These are phyloP conservation scores for Yarrowia sp. DNA, from an alignment of 805 yeast genomes.

Conservation along the genomic window DNA sequence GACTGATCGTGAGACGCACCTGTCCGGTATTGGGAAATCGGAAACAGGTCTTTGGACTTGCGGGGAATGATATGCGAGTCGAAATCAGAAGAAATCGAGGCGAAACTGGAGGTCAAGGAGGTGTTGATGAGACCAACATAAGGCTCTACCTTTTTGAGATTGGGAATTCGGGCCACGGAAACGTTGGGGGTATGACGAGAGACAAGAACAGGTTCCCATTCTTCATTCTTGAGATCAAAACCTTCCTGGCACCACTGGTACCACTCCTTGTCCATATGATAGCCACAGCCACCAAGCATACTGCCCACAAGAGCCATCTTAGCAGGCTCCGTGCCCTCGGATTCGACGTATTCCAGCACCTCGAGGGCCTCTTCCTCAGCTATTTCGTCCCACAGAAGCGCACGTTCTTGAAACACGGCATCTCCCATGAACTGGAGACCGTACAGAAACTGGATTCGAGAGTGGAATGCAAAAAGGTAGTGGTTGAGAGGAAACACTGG, in stretches of 20 bases:
- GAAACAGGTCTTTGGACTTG: background rate
- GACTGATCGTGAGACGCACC: background rate
- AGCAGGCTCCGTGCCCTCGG: background rate
- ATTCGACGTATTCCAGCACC: background rate
- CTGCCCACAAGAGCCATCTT: background rate
- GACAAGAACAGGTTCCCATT: background rate
- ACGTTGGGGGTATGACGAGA: background rate
- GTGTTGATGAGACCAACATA: background rate
- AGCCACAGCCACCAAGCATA: background rate
- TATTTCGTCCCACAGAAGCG: background rate
- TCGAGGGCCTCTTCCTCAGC: background rate
- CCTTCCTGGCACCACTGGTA: no score
- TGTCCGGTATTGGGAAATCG: background rate
- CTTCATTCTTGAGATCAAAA: no score
- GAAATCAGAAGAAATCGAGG: background rate
- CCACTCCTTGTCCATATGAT: background rate
- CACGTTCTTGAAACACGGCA: background rate
- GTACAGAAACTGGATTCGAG: background rate
- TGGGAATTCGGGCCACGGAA: background rate
- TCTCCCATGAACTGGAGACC: conserved; percentile 3
- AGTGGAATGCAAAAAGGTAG: conserved; percentile 4
- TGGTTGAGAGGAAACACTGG: background rate
- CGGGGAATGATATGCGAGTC: background rate
- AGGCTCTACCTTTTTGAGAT: background rate
- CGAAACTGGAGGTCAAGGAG: background rate